phyloP scores from a whole-genome alignment of 2,329 filamentous ascomycete species.

The Fusarium fujikuroi region DNA sequence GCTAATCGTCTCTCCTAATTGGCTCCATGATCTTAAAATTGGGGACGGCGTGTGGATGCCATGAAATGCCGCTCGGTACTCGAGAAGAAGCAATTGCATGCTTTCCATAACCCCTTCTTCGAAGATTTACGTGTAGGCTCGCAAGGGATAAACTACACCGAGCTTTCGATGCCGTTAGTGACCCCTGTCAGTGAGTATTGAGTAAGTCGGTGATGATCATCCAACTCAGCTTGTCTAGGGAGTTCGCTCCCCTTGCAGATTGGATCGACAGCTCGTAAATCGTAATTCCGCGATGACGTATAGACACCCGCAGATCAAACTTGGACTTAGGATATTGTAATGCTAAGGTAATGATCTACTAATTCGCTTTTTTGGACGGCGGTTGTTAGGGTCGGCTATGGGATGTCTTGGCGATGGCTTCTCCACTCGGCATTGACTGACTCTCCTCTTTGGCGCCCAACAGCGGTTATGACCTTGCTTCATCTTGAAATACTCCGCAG shows the following conservation, averaged over 20 bases:
- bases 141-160: rapidly evolving
- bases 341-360: background rate
- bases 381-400: background rate
- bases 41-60: background rate
- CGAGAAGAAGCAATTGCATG: background rate
- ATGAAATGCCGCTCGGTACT: background rate
- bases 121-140: background rate
- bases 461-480: background rate
- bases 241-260: background rate
- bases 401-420: background rate
- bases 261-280: background rate
- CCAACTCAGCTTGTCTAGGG: background rate
- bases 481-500: background rate
- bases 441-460: background rate
- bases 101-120: background rate
- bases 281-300: background rate
- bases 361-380: background rate
- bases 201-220: too few relatives aligned
- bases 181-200: background rate
- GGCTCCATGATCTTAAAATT: background rate
- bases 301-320: background rate
- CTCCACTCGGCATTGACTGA: background rate
- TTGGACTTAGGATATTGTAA: background rate
- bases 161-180: background rate
- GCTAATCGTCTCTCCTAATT: background rate